Conservation (phyloP, 1,284 basidiomycete genomes). For the Fistulina hepatica region DNA sequence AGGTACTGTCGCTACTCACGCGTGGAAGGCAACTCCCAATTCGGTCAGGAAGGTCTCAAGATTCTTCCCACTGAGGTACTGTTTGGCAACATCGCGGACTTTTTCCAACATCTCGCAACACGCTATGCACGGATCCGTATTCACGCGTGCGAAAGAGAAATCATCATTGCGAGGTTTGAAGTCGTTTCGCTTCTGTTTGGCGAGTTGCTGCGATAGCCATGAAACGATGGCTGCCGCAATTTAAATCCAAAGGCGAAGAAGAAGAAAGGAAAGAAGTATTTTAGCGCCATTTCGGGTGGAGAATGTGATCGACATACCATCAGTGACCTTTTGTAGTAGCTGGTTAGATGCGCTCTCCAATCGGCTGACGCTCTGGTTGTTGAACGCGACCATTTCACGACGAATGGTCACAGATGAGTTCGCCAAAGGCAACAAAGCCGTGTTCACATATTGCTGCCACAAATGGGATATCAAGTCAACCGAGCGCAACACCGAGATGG, state of each 20-base stretch:
- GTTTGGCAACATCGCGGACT: conserved; percentile 63
- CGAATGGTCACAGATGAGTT: conserved; percentile 79
- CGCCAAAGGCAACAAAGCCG: conserved; percentile 84
- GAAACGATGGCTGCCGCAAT: conserved; percentile 43
- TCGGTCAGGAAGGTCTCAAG: conserved; percentile 87
- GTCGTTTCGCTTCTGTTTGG: conserved; percentile 92
- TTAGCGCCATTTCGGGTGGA: too few relatives aligned
- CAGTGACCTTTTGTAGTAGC: conserved; percentile 75
- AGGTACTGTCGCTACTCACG: conserved; percentile 32
- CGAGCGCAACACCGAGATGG: conserved; percentile 55
- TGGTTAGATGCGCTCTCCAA: conserved; percentile 83
- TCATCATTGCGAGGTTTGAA: conserved; percentile 97
- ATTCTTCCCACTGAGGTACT: conserved; percentile 84
- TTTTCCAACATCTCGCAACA: conserved; percentile 82
- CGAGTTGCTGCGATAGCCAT: conserved; percentile 65
- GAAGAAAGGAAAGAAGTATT: too few relatives aligned
- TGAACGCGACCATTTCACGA: conserved; percentile 90
- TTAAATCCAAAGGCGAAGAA: conserved; percentile 4
- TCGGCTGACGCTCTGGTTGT: conserved; percentile 80
- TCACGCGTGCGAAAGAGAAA: conserved; percentile 85
- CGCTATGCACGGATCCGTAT: conserved; percentile 89
- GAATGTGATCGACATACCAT: conserved; percentile 42
- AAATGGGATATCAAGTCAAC: conserved; percentile 90
- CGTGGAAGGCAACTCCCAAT: conserved; percentile 90
- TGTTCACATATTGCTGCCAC: conserved; percentile 95